These are phyloP conservation scores for Colletotrichum salicis DNA, from an alignment of 2,329 filamentous ascomycete genomes.

Conservation along the genomic window DNA sequence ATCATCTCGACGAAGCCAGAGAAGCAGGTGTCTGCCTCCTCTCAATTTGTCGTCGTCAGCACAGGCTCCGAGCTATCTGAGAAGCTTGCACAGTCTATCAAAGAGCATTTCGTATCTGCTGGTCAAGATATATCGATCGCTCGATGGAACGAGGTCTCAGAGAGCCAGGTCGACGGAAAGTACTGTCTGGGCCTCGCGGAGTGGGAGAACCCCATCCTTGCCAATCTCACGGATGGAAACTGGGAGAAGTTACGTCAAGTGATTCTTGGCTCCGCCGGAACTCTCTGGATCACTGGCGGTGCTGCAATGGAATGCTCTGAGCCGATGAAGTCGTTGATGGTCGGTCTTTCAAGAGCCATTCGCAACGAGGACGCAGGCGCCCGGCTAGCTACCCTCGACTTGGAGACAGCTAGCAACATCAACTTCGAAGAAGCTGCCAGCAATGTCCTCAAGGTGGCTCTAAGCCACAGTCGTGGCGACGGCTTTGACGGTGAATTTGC, in stretches of 20 bases:
- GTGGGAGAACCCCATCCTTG: constrained; percentile 19
- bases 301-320: constrained; percentile 30
- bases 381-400: constrained; percentile 27
- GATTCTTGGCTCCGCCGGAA: constrained; percentile 20
- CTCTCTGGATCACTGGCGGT: constrained; percentile 33
- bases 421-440: constrained; percentile 6
- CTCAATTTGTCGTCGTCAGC: constrained; percentile 16
- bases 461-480: not conserved
- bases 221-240: constrained; percentile 10
- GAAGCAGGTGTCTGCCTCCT: not conserved
- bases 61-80: constrained; percentile 9
- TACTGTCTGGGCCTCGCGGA: constrained; percentile 23
- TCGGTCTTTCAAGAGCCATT: constrained; percentile 34
- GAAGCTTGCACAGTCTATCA: constrained; percentile 1
- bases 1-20: constrained; percentile 27
- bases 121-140: not conserved
- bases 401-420: constrained; percentile 12
- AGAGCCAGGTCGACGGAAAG: constrained; percentile 8
- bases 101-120: not conserved
- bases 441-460: constrained; percentile 10
- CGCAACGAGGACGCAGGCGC: constrained; percentile 36
- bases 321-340: constrained; percentile 26
- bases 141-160: constrained; percentile 6
- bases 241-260: constrained; percentile 24
- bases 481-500: constrained; percentile 21